Base-by-base conservation (phyloP, 2,329 filamentous ascomycete species). In the Talaromyces albobiverticillius region DNA sequence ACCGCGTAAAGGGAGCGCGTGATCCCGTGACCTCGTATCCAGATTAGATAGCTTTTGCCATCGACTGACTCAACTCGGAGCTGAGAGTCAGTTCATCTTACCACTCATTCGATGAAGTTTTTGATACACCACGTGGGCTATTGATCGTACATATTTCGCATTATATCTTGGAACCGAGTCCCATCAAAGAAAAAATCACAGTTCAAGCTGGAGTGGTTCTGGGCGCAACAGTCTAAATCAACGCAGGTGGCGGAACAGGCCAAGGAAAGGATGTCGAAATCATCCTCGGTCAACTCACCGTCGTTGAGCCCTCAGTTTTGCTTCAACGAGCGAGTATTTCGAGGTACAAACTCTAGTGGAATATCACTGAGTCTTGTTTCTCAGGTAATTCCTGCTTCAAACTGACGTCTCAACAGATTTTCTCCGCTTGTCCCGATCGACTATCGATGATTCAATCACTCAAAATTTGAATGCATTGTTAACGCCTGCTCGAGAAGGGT, bases 391-490 rank as follows among this genome's bases (percentile, higher is more conserved):
- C 29, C 45, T 55, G 38, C 22, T 52, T 62, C 16, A 16, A 25
- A 49, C 42, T 53, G n/a, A 40, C 49, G 58, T 56, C 47, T 42
- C n/a, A 55, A 59, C 66, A 96, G 94, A 96, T 70, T 99, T 99
- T 70, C 82, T 99, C 20, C 88, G 91, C 36, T 73, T 94, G 60
- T 96, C 93, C 9, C 85, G 94, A 59, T 80, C 84, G 50, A 84
- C 88, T 46, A 87, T 96, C 65, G 94, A 99, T 73, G 94, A 99
- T 73, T 90, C 89, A 42, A 97, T 99, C 66, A 85, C 85, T 1
- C 92, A 96, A 67, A 93, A 95, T 65, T 83, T 99, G 57, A 97
- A 97, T 76, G 90, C 90, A 1, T 82, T 97, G 34, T 76, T 90
- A 42, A 92, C 87, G 1, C 93, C 93, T 0, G 81, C 89, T 11